Conservation (phyloP, 2,329 filamentous ascomycete species). For the Xylaria sp. region DNA sequence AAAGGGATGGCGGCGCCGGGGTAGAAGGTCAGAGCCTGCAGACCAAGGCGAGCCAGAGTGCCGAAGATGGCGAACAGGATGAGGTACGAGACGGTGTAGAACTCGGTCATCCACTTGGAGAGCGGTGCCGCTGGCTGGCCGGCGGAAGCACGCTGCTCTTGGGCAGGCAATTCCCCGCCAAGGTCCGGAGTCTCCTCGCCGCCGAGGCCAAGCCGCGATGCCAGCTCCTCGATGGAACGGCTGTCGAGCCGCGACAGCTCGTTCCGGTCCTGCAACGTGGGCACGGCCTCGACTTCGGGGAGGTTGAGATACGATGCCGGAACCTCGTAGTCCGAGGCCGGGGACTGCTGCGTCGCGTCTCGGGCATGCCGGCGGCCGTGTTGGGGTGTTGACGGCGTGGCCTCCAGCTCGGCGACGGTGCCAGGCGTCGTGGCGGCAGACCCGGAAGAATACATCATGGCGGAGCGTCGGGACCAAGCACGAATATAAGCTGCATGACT, state of each 20-base stretch:
- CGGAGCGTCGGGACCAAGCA: neutral
- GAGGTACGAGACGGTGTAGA: constrained; percentile 83
- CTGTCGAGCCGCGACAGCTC: constrained; percentile 52
- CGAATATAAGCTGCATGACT: neutral
- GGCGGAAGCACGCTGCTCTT: constrained; percentile 11
- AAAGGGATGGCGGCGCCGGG: constrained; percentile 80
- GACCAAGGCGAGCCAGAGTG: constrained; percentile 82
- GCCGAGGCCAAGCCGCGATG: constrained; percentile 47
- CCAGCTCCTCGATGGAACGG: constrained; percentile 55
- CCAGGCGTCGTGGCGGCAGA: neutral
- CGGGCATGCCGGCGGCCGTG: neutral
- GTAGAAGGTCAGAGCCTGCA: constrained; percentile 83
- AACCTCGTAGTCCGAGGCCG: constrained; percentile 49
- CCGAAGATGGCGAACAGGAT: constrained; percentile 87
- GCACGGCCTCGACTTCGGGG: constrained; percentile 56
- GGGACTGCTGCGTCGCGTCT: constrained; percentile 10
- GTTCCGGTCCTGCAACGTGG: constrained; percentile 58
- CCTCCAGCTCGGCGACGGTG: constrained; percentile 8
- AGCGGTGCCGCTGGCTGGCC: constrained; percentile 42
- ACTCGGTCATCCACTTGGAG: constrained; percentile 64
- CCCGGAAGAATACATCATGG: constrained; percentile 18
- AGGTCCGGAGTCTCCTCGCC: constrained; percentile 36
- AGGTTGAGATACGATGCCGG: constrained; percentile 57
- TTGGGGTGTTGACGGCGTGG: constrained; percentile 29
- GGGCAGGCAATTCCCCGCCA: neutral